Evolutionary conservation across 192 early-diverging fungal species (phyloP).

Genomic region (Coemansia sp.): DNA sequence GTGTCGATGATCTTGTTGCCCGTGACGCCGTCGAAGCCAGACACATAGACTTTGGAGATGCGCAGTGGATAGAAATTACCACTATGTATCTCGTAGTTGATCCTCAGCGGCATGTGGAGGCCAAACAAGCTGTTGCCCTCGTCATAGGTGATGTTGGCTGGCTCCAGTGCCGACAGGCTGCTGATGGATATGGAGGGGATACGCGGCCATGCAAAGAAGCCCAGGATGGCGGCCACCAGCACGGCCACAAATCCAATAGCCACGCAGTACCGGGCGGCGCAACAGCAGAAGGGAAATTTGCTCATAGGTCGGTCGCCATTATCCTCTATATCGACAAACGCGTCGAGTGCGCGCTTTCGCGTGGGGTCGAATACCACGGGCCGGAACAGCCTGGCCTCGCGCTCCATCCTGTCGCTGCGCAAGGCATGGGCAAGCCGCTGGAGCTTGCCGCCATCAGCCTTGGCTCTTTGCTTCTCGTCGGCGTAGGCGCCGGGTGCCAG

Average conservation of each 20-base stretch:
- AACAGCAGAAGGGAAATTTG: slow-evolving; percentile 41
- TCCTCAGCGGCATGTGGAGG: slow-evolving; percentile 36
- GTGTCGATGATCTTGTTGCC: slow-evolving; percentile 44
- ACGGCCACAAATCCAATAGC: slow-evolving; percentile 32
- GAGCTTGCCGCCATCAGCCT: slow-evolving; percentile 34
- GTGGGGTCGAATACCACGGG: slow-evolving; percentile 26
- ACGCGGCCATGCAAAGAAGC: slow-evolving; percentile 51
- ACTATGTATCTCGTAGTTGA: slow-evolving; percentile 51
- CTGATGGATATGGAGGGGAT: slow-evolving; percentile 43
- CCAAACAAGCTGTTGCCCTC: slow-evolving; percentile 25
- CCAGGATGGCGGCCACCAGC: slow-evolving; percentile 24
- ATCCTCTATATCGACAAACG: background rate
- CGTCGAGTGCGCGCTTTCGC: background rate
- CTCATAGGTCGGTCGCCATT: background rate
- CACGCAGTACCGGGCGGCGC: slow-evolving; percentile 43
- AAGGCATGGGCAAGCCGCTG: slow-evolving; percentile 8
- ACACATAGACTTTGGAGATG: slow-evolving; percentile 22
- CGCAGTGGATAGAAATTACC: slow-evolving; percentile 54
- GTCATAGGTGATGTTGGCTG: slow-evolving; percentile 35
- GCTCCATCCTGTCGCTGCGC: slow-evolving; percentile 15
- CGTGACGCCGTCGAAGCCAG: slow-evolving; percentile 43
- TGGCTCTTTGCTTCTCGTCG: slow-evolving; percentile 40
- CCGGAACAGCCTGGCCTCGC: slow-evolving; percentile 33
- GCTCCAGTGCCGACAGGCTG: slow-evolving; percentile 22
- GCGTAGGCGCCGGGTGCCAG: slow-evolving; percentile 42